phyloP scores from a whole-genome alignment of 2,329 filamentous ascomycete species.

The Diaporthe eres region DNA sequence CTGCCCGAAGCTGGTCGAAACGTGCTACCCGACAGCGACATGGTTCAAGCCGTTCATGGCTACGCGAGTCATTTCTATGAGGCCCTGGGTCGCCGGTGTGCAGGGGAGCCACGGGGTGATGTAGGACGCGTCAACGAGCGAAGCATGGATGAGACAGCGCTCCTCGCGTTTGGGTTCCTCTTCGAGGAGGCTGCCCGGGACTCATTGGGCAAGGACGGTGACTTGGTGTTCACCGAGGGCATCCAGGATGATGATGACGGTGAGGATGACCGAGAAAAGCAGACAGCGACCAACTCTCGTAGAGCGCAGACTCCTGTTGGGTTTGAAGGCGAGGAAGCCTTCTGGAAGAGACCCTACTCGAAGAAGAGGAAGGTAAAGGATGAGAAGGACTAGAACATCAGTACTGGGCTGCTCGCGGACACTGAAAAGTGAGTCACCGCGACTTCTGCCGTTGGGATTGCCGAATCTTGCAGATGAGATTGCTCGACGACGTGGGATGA shows the following conservation, averaged over 20 bases:
- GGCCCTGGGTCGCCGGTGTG: slow-evolving; percentile 47
- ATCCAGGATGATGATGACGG: slow-evolving; percentile 47
- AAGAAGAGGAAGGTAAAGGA: slow-evolving; percentile 52
- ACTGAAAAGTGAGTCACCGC: neutral
- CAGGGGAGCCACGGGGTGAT: slow-evolving; percentile 31
- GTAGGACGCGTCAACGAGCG: slow-evolving; percentile 60
- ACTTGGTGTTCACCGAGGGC: slow-evolving; percentile 79
- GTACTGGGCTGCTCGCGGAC: neutral
- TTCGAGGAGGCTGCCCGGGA: slow-evolving; percentile 78
- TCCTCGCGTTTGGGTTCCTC: slow-evolving; percentile 81
- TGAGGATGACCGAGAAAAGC: neutral
- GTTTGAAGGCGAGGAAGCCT: slow-evolving; percentile 40
- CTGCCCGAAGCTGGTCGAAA: slow-evolving; percentile 61
- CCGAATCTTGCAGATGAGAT: neutral
- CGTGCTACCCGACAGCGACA: slow-evolving; percentile 75
- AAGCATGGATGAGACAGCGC: slow-evolving; percentile 84
- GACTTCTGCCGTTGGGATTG: neutral
- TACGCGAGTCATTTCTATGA: slow-evolving; percentile 79
- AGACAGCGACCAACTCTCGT: slow-evolving; percentile 24
- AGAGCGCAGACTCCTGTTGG: slow-evolving; percentile 36
- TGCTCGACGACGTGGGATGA: neutral
- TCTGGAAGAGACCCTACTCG: slow-evolving; percentile 44
- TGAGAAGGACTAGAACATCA: slow-evolving; percentile 15
- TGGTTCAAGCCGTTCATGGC: slow-evolving; percentile 77
- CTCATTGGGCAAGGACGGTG: slow-evolving; percentile 74